Conservation (phyloP, 1,284 basidiomycete species). For the Flammula alnicola region DNA sequence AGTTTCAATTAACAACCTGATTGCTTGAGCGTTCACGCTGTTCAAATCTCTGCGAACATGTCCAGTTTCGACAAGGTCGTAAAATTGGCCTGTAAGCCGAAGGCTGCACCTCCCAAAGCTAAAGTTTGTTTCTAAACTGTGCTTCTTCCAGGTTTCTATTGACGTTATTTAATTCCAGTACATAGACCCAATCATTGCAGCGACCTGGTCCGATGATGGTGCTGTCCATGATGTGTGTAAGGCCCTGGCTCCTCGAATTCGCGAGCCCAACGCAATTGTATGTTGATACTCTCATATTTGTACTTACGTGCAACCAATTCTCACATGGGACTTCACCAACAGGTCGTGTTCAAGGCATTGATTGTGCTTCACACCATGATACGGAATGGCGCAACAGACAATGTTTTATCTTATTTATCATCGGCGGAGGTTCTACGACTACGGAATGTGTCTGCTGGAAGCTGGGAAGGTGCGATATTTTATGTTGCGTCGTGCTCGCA, state of each 20-base stretch:
- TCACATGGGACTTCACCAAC: conserved; percentile 13
- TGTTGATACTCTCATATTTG: conserved; percentile 33
- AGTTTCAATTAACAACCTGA: conserved; percentile 30
- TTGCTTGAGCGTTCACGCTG: conserved; percentile 1
- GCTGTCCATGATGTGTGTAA: conserved; percentile 91
- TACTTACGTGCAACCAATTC: conserved; percentile 1
- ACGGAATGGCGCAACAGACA: conserved; percentile 91
- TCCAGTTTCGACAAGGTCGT: conserved; percentile 86
- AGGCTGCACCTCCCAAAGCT: conserved; percentile 89
- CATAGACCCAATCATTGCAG: conserved; percentile 90
- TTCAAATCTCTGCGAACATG: conserved; percentile 45
- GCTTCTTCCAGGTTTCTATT: conserved; percentile 7
- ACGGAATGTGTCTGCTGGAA: conserved; percentile 75
- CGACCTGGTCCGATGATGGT: conserved; percentile 92
- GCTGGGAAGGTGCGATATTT: conserved; percentile 74
- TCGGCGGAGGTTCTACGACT: conserved; percentile 80
- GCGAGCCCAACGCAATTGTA: conserved; percentile 91
- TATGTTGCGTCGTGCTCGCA: neutral
- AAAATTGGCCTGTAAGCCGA: conserved; percentile 93
- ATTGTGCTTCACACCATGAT: conserved; percentile 97
- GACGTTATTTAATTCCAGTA: conserved; percentile 51
- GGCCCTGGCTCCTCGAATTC: conserved; percentile 81
- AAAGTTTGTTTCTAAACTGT: conserved; percentile 60
- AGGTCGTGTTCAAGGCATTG: conserved; percentile 97
- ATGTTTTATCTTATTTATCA: conserved; percentile 84